phyloP scores from a whole-genome alignment of 345 rosid species.

The Cardiospermum halicacabum region DNA sequence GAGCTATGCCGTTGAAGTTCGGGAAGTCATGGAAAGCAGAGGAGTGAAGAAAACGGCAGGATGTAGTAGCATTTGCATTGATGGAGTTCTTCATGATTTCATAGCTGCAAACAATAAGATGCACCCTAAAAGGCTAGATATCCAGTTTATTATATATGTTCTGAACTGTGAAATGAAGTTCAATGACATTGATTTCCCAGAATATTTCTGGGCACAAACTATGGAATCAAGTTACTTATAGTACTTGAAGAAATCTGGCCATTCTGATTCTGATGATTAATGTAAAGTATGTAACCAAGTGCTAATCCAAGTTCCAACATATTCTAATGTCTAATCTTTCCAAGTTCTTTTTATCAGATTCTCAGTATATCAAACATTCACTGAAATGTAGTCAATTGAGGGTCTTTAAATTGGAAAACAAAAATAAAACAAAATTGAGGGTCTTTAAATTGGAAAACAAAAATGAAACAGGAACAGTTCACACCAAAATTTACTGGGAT shows the following conservation, averaged over 20 bases:
- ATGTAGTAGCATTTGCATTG: constrained; percentile 36
- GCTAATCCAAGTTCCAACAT: not conserved
- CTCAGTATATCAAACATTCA: too few relatives aligned
- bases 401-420: not conserved
- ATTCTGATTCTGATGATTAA: not conserved
- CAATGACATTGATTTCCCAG: not conserved
- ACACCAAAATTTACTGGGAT: not conserved
- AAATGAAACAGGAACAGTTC: not conserved
- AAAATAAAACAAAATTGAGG: not conserved
- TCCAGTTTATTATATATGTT: constrained; percentile 22
- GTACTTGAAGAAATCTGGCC: too few relatives aligned
- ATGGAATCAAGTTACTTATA: not conserved
- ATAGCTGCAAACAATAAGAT: constrained; percentile 42
- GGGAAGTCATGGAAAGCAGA: constrained; percentile 43
- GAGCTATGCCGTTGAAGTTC: constrained; percentile 36
- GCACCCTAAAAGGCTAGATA: constrained; percentile 39
- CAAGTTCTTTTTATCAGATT: too few relatives aligned
- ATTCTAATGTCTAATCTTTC: too few relatives aligned
- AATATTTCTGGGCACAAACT: not conserved
- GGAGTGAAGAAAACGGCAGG: constrained; percentile 53
- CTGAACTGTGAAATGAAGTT: constrained; percentile 33
- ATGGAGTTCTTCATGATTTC: constrained; percentile 39
- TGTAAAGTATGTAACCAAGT: not conserved
- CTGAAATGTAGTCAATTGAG: too few relatives aligned
- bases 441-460: not conserved